Evolutionary conservation across 495 filamentous ascomycete genomes (phyloP).

Genomic region (Barbatosphaeria neglecta): DNA sequence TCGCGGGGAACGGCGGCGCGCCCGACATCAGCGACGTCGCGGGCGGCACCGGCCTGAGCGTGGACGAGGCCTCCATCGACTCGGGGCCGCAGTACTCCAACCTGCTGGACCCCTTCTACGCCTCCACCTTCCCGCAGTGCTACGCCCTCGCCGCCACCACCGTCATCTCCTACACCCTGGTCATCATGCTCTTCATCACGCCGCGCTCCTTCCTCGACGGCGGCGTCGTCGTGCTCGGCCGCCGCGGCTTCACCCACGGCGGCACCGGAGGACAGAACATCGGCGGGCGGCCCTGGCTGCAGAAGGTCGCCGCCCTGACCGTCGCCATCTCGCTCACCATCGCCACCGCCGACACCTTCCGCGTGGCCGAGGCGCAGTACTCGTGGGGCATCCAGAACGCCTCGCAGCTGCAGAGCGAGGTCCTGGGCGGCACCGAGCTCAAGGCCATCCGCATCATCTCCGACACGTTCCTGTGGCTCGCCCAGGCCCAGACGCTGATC

Average conservation of each 20-base stretch:
- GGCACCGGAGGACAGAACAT: conserved; percentile 67
- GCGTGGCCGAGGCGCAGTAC: conserved; percentile 71
- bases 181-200: conserved; percentile 89
- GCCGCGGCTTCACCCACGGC: conserved; percentile 75
- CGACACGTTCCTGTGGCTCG: conserved; percentile 91
- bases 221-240: conserved; percentile 67
- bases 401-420: conserved; percentile 53
- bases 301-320: conserved; percentile 83
- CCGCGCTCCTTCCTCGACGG: conserved; percentile 80
- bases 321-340: conserved; percentile 90
- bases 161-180: conserved; percentile 82
- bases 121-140: conserved; percentile 77
- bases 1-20: conserved; percentile 26
- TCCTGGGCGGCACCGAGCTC: conserved; percentile 72
- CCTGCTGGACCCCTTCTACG: conserved; percentile 77
- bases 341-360: conserved; percentile 81
- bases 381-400: conserved; percentile 59
- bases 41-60: conserved; percentile 26
- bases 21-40: conserved; percentile 17
- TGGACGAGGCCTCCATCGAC: conserved; percentile 13
- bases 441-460: conserved; percentile 83
- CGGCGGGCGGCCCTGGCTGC: conserved; percentile 88
- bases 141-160: conserved; percentile 88
- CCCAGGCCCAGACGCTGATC: conserved; percentile 92
- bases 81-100: conserved; percentile 32